Evolutionary conservation across 169 alveolate species (phyloP).

Genomic region (Perkinsus marinus): DNA sequence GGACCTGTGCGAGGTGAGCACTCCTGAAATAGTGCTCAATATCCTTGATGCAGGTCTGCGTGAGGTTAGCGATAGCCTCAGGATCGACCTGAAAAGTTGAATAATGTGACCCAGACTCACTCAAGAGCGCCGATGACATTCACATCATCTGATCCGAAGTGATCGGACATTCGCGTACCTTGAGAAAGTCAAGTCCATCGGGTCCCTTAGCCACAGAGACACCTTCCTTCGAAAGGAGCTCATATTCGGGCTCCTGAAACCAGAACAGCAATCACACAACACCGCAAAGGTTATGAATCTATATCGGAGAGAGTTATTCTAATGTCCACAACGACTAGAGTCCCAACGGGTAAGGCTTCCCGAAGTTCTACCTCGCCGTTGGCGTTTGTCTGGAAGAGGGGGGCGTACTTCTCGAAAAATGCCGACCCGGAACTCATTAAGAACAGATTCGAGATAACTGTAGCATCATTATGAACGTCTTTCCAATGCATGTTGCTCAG

Average conservation of each 20-base stretch:
- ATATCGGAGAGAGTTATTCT: no score
- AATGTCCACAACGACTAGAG: no score
- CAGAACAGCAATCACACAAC: no score
- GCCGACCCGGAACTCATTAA: background rate
- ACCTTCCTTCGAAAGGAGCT: background rate
- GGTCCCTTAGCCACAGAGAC: background rate
- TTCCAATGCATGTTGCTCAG: no score
- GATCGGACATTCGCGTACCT: background rate
- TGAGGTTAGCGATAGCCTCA: background rate
- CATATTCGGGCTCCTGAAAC: background rate
- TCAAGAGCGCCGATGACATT: no score
- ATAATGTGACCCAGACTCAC: background rate
- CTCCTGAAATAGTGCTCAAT: constrained; percentile 4
- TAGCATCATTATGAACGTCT: no score
- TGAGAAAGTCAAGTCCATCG: background rate
- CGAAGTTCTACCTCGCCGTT: background rate
- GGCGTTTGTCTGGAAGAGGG: background rate
- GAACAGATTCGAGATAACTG: no score
- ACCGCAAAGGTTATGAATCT: no score
- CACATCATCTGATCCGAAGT: no score
- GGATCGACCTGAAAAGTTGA: background rate
- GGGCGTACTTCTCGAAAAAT: background rate
- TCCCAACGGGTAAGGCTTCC: no score
- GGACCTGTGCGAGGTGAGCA: constrained; percentile 13
- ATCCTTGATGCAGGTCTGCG: background rate